Evolutionary conservation across 495 filamentous ascomycete genomes (phyloP), one percentile per base, ranked within the genome.

Genomic region (Aspergillus bridgeri): DNA sequence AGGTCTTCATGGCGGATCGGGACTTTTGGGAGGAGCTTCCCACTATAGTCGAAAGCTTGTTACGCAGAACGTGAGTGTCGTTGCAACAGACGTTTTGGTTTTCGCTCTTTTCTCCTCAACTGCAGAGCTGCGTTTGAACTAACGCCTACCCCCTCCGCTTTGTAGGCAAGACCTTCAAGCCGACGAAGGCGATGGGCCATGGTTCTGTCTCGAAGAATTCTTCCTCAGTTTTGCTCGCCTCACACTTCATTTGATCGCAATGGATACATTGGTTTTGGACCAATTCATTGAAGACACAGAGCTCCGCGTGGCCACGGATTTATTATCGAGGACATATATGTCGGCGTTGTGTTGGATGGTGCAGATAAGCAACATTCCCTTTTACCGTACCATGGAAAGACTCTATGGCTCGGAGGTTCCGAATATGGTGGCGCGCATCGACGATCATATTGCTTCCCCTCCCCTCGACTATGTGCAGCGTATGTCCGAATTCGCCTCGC

Each of bases 11-110:
- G 3, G 72, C 81, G 3, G 69, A 83, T 25, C 56, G 61, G 22
- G 72, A 76, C 7, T 82, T 84, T 60, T 86, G 83, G 83, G 75
- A 82, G 23, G 70, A 77, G 11, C 42, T 86, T 6, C 79, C 81
- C 2, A 51, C 29, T 0, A 21, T 84, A 22, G 54, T 79, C 27
- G 77, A 81, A 43, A 60, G 58, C 42, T 50, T 84, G 18, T 58
- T 82, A 47, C 71, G 70, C 56, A 69, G 82, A 69, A 53, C 63
- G 78, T 80, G 71, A 60, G 72, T 68, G 15, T 4, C 19, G 11
- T 25, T 38, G 19, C 11, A 53, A n/a, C n/a, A n/a, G n/a, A n/a
- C n/a, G n/a, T n/a, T n/a, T n/a, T n/a, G n/a, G n/a, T n/a, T n/a
- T 15, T 27, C 11, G n/a, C 19, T 27, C 15, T 38, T 24, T 51